A percentile compares a stretch with the other conserved stretches of the same genome.
These are phyloP conservation scores for Cladobotryum mycophilum DNA, from an alignment of 2,329 filamentous ascomycete genomes.

Conservation along the genomic window DNA sequence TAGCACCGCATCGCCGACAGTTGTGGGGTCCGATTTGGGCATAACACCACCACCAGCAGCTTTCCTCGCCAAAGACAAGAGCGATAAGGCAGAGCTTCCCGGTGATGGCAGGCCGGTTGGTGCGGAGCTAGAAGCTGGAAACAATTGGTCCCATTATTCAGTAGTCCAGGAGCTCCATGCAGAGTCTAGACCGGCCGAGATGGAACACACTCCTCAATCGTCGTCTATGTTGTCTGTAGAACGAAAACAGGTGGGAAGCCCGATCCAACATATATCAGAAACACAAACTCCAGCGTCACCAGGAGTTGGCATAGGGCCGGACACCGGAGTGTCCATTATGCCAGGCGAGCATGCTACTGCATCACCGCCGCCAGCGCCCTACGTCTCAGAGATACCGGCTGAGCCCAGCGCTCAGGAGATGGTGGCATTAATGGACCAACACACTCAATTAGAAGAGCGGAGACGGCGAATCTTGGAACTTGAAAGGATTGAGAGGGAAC, in stretches of 20 bases:
- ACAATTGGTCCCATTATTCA: neutral
- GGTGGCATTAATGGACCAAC: neutral
- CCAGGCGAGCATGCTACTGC: neutral
- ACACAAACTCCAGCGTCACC: neutral
- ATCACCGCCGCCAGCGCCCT: neutral
- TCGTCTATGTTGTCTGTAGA: neutral
- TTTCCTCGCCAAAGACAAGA: neutral
- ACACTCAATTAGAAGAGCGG: conserved; percentile 2
- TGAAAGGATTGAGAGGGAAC: conserved; percentile 5
- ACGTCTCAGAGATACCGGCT: neutral
- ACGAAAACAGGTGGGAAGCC: neutral
- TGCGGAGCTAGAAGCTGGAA: neutral
- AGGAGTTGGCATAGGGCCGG: neutral
- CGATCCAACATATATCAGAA: neutral
- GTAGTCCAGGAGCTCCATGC: neutral
- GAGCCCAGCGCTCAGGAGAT: conserved; percentile 3
- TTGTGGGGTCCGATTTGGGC: neutral
- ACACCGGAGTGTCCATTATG: conserved; percentile 1
- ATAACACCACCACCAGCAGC: neutral
- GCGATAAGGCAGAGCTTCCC: neutral
- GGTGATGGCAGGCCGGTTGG: neutral
- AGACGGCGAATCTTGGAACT: conserved; percentile 5
- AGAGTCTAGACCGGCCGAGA: conserved; percentile 2
- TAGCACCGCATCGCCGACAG: neutral
- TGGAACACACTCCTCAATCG: neutral